Evolutionary conservation across 169 alveolate genomes (phyloP), one percentile per base, ranked within the genome.

Genomic region (Cryptosporidium xiaoi): DNA sequence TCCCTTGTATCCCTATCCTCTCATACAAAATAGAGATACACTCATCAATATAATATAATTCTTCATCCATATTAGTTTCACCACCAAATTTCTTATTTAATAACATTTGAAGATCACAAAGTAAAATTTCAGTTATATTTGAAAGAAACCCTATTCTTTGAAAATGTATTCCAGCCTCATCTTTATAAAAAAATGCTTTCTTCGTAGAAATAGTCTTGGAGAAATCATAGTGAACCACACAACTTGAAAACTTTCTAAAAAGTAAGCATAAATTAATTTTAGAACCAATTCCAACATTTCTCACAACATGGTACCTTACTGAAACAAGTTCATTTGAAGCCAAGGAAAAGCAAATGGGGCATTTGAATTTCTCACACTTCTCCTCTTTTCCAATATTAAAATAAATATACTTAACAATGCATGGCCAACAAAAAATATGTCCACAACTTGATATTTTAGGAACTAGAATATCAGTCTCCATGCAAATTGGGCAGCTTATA

Each of bases 341-440:
- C 12, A 40, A 34, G 4, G 87, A 77, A 53, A 58, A 77, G 29
- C 87, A 77, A 46, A 77, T 60, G 27, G 87, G 87, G 64, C 87
- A 77, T 44, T 60, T 77, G 27, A 56, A 77, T 36, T 40, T 36
- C 3, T 50, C 46, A 33, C 34, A 27, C 29, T 53, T 64, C 12
- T 60, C 51, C 7, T 40, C 64, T 31, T 62, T 51, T 20, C 40
- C 65, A 53, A 69, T 56, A 29, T 3, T 69, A 40, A 40, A 40
- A 40, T 77, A 56, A 27, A 77, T 60, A 48, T 56, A 40, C 48
- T 34, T 56, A 16, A 77, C 34, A n/a, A 77, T 77, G n/a, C 87
- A 77, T 44, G 87, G 87, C 87, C 87, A 77, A 60, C 87, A 77
- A 44, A 56, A 77, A 36, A 77, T 44, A 62, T 77, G 87, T n/a